Percentiles rank a stretch among this genome's conserved stretches.
Conservation (phyloP, 805 yeast species). For the Cyberlindnera euphorbiiphila region DNA sequence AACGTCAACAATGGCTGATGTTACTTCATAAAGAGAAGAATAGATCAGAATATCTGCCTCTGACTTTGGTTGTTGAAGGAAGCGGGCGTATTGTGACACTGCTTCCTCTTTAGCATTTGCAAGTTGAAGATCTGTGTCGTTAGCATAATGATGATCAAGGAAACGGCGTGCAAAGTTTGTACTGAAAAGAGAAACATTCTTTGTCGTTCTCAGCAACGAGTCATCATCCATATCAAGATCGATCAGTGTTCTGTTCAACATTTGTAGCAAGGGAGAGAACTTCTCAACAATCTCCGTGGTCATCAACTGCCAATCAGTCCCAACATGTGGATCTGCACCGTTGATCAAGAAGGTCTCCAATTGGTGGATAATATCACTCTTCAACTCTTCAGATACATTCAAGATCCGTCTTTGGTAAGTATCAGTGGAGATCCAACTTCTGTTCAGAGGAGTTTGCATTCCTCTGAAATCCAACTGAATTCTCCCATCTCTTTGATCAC, state of each 20-base stretch:
- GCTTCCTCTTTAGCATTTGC: constrained; percentile 32
- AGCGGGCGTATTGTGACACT: constrained; percentile 45
- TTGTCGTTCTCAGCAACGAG: constrained; percentile 21
- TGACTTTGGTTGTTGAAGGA: constrained; percentile 35
- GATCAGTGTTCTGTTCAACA: constrained; percentile 35
- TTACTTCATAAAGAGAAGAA: constrained; percentile 43
- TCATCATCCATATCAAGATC: constrained; percentile 9
- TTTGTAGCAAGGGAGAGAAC: constrained; percentile 47
- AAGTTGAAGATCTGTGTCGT: constrained; percentile 6
- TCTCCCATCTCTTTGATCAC: constrained; percentile 46
- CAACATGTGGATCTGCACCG: constrained; percentile 36
- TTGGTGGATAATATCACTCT: constrained; percentile 33
- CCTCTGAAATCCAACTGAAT: constrained; percentile 49
- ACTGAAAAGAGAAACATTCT: constrained; percentile 38
- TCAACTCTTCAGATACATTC: constrained; percentile 33
- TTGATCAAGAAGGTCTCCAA: constrained; percentile 30
- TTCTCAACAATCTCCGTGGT: constrained; percentile 46
- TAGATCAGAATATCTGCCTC: constrained; percentile 44
- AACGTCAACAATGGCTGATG: constrained; percentile 33
- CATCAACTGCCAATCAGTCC: constrained; percentile 54
- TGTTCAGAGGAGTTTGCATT: constrained; percentile 49
- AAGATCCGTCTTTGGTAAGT: constrained; percentile 40
- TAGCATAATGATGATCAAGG: constrained; percentile 18
- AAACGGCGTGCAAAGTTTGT: constrained; percentile 46
- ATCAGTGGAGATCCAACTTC: constrained; percentile 45